These are phyloP conservation scores for Stemphylium lycopersici DNA, from an alignment of 2,329 filamentous ascomycete species.

Conservation along the genomic window DNA sequence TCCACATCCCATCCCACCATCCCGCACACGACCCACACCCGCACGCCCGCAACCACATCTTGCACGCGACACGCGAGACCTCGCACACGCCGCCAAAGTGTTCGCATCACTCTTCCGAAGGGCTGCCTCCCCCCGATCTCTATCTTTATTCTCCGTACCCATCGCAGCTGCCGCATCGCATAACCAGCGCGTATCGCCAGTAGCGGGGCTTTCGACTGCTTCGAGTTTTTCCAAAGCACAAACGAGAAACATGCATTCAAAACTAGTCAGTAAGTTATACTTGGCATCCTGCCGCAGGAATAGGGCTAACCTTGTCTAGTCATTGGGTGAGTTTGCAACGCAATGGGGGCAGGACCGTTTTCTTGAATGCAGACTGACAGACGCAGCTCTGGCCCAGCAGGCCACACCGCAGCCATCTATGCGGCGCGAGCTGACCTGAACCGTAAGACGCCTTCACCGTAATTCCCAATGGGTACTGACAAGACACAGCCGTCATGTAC, in stretches of 20 bases:
- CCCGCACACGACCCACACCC: slow-evolving; percentile 22
- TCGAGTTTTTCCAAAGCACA: slow-evolving; percentile 40
- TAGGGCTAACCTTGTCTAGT: slow-evolving; percentile 40
- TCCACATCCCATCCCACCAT: slow-evolving; percentile 19
- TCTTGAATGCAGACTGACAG: slow-evolving; percentile 38
- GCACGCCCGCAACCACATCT: slow-evolving; percentile 12
- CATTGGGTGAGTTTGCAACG: slow-evolving; percentile 43
- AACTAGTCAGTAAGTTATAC: slow-evolving; percentile 77
- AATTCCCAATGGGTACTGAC: slow-evolving; percentile 23
- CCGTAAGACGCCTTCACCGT: slow-evolving; percentile 58
- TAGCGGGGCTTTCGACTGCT: slow-evolving; percentile 50
- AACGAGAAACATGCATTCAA: slow-evolving; percentile 80
- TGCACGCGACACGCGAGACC: slow-evolving; percentile 28
- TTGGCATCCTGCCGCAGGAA: not conserved
- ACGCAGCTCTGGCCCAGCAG: slow-evolving; percentile 87
- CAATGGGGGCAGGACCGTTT: slow-evolving; percentile 14
- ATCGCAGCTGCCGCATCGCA: slow-evolving; percentile 74
- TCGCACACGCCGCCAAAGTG: slow-evolving; percentile 74
- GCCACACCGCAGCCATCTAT: slow-evolving; percentile 97
- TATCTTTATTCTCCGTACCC: slow-evolving; percentile 74
- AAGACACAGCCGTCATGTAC: slow-evolving; percentile 77
- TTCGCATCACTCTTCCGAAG: slow-evolving; percentile 83
- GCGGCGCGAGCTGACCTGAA: slow-evolving; percentile 92
- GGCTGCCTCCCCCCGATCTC: slow-evolving; percentile 65
- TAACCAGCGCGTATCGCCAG: slow-evolving; percentile 62